phyloP scores from a whole-genome alignment of 78 protist species.

The Ministeria vibrans region DNA sequence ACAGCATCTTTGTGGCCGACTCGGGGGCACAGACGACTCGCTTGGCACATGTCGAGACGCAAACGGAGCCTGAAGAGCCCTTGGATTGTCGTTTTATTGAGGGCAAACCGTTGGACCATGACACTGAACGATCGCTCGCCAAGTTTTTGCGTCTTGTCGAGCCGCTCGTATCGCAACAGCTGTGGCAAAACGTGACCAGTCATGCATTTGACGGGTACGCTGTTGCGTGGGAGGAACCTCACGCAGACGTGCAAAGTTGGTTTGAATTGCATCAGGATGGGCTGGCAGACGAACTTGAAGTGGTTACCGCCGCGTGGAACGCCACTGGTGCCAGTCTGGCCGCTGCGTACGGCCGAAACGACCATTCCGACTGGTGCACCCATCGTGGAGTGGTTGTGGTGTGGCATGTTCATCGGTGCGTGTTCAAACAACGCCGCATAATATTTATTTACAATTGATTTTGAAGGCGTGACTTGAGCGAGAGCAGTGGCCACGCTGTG shows the following conservation, averaged over 20 bases:
- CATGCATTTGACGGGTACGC: slow-evolving; percentile 2
- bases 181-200: neutral
- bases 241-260: neutral
- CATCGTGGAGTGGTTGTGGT: neutral
- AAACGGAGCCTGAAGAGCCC: too few species aligned
- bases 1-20: too few species aligned
- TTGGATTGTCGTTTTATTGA: too few species aligned
- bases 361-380: neutral
- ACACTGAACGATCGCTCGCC: too few species aligned
- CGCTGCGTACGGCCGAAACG: neutral
- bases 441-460: too few species aligned
- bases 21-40: too few species aligned
- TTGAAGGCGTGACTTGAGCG: too few species aligned
- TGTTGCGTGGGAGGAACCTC: neutral
- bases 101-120: too few species aligned
- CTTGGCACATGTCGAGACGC: too few species aligned
- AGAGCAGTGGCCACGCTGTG: too few species aligned
- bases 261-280: neutral
- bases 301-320: neutral
- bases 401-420: neutral
- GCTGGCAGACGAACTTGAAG: neutral
- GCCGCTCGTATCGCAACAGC: neutral
- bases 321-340: neutral
- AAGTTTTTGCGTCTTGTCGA: neutral
- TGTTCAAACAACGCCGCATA: neutral